Evolutionary conservation across 2,329 filamentous ascomycete genomes (phyloP), one percentile per base, ranked within the genome.

Genomic region (Sarocladium oryzae): DNA sequence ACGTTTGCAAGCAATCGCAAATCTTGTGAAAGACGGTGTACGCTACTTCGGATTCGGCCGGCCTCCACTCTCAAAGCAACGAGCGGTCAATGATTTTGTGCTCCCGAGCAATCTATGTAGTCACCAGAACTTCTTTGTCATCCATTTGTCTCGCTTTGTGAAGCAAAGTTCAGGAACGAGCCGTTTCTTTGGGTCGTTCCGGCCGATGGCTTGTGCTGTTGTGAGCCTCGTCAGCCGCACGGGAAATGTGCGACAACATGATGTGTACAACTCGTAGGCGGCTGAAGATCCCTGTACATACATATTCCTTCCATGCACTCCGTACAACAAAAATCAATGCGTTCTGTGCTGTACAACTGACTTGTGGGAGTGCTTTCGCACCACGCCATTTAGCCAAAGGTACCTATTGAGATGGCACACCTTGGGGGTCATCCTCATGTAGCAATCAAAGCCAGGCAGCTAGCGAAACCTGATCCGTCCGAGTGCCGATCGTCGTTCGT

Each of bases 41-140:
- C 23, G 23, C 40, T 23, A 43, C 23, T 21, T 43, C 21, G 23
- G 40, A 23, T 43, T 7, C 26, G 40, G 40, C 21, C 40, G 26
- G 21, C 10, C 11, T 24, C 21, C 40, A 26, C 20, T n/a, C 40
- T 18, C 40, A 26, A 43, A n/a, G n/a, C n/a, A n/a, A 43, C 11
- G 7, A 23, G 40, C 40, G 40, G 40, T 43, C 40, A 43, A 43
- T n/a, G 26, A 43, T 23, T 20, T 43, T 43, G 40, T 43, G 24
- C 15, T 21, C 5, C 4, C 23, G 4, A 23, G 15, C 40, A 43
- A 43, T 23, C 3, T 4, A 28, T n/a, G 9, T 18, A n/a, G 37
- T 11, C 20, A 15, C 37, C 20, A 6, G 15, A 40, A 23, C 9
- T 23, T 40, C 20, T 15, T 40, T 40, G n/a, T n/a, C n/a, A n/a